These are phyloP conservation scores for Oryza nivara DNA, from an alignment of 176 grass and related monocot genomes.

Conservation along the genomic window DNA sequence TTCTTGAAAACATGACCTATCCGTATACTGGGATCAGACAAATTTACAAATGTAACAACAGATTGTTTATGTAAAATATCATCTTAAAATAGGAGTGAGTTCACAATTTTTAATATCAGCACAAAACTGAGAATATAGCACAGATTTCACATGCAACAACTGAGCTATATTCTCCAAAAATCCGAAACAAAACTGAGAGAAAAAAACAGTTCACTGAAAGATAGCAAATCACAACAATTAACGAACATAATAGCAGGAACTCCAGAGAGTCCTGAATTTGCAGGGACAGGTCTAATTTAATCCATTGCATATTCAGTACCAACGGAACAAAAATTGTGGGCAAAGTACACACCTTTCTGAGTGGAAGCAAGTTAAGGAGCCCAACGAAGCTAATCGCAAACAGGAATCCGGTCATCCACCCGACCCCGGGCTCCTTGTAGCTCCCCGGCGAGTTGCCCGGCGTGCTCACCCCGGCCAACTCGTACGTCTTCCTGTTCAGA, in stretches of 20 bases:
- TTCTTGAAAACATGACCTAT: background rate
- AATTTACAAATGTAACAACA: background rate
- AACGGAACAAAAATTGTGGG: background rate
- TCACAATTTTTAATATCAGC: background rate
- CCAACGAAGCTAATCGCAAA: slow-evolving; percentile 69
- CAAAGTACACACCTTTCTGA: slow-evolving; percentile 66
- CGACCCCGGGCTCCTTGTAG: slow-evolving; percentile 75
- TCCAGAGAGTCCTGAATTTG: background rate
- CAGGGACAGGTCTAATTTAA: background rate
- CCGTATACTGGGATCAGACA: background rate
- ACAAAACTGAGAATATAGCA: background rate
- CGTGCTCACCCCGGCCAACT: slow-evolving; percentile 67
- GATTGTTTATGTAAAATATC: background rate
- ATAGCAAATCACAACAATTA: background rate
- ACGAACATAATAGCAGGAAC: background rate
- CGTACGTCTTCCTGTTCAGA: slow-evolving; percentile 78
- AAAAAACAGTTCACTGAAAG: background rate
- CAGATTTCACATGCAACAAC: background rate
- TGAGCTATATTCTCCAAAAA: background rate
- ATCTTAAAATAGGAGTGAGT: background rate
- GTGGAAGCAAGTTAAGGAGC: slow-evolving; percentile 70
- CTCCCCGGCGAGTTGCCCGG: slow-evolving; percentile 69
- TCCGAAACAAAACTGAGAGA: background rate
- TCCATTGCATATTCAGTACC: background rate
- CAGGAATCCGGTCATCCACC: slow-evolving; percentile 84